Evolutionary conservation across 1,284 basidiomycete genomes (phyloP).

Genomic region (Fistulinella cinereoalba): DNA sequence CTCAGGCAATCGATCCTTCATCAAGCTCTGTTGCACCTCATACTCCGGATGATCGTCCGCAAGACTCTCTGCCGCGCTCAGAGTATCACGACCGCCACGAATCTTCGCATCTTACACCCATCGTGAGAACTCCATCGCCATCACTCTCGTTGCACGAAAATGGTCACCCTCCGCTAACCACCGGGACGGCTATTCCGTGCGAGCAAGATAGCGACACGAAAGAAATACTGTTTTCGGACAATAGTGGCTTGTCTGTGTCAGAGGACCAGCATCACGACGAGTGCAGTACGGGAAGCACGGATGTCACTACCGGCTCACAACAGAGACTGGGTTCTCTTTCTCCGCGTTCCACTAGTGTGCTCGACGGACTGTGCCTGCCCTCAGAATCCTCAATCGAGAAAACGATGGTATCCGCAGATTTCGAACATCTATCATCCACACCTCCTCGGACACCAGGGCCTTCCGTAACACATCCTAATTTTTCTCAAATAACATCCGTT

Average conservation of each 20-base stretch:
- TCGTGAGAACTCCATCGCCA: not conserved
- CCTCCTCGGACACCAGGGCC: slow-evolving; percentile 13
- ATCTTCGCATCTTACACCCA: not conserved
- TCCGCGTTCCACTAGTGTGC: slow-evolving; percentile 34
- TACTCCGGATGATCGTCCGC: not conserved
- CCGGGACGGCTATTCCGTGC: not conserved
- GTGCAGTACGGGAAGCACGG: slow-evolving; percentile 4
- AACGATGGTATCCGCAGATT: slow-evolving; percentile 1
- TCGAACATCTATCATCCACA: slow-evolving; percentile 10
- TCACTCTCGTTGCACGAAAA: slow-evolving; percentile 4
- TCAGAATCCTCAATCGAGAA: slow-evolving; percentile 5
- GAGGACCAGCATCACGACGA: slow-evolving; percentile 5
- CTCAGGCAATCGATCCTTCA: slow-evolving; percentile 7
- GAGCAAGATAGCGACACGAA: not conserved
- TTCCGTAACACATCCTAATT: slow-evolving; percentile 7
- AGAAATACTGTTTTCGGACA: not conserved
- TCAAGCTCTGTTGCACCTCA: not conserved
- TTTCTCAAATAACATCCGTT: slow-evolving; percentile 15
- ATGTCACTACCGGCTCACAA: not conserved
- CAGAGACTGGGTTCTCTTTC: slow-evolving; percentile 35
- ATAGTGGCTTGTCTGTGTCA: slow-evolving; percentile 1
- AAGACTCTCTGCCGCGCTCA: slow-evolving; percentile 2
- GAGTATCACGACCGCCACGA: slow-evolving; percentile 3
- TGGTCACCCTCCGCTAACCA: not conserved
- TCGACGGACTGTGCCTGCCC: slow-evolving; percentile 30